Evolutionary conservation across 768 basidiomycete genomes (phyloP).

Genomic region (Mycena polygramma): DNA sequence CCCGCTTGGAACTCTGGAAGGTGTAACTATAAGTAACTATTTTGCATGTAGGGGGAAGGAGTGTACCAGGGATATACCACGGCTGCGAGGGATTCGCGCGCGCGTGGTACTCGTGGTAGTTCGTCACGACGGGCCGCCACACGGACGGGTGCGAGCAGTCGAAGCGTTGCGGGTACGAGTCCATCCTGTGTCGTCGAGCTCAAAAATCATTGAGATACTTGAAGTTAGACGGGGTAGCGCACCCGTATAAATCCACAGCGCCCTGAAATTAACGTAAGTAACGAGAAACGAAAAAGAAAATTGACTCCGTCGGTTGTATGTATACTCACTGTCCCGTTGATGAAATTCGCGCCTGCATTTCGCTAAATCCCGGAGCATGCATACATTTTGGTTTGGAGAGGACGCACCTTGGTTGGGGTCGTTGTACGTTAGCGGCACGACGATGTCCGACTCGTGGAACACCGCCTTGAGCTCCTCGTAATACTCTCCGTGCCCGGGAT

Average conservation of each 20-base stretch:
- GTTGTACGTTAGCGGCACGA: conserved; percentile 82
- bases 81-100: conserved; percentile 67
- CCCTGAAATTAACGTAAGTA: too few species aligned
- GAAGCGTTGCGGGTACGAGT: conserved; percentile 83
- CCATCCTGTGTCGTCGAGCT: conserved; percentile 53
- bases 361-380: too few species aligned
- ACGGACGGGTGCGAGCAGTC: conserved; percentile 80
- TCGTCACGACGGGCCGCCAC: conserved; percentile 75
- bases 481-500: conserved; percentile 63
- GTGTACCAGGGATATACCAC: conserved; percentile 77
- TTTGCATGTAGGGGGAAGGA: neutral
- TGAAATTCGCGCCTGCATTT: conserved; percentile 63
- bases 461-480: conserved; percentile 71
- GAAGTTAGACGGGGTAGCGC: conserved; percentile 21
- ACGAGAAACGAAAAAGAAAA: too few species aligned
- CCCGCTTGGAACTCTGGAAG: conserved; percentile 75
- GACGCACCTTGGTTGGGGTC: conserved; percentile 63
- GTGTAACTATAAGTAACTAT: neutral
- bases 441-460: conserved; percentile 68
- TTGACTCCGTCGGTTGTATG: too few species aligned
- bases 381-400: too few species aligned
- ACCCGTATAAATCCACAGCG: conserved; percentile 84
- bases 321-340: conserved; percentile 71
- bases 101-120: conserved; percentile 77
- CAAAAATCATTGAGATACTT: conserved; percentile 11